A percentile compares a stretch with the other conserved stretches of the same genome.
These are phyloP conservation scores for Fraxinus cuspidata DNA, from an alignment of 257 asterid species.

Conservation along the genomic window DNA sequence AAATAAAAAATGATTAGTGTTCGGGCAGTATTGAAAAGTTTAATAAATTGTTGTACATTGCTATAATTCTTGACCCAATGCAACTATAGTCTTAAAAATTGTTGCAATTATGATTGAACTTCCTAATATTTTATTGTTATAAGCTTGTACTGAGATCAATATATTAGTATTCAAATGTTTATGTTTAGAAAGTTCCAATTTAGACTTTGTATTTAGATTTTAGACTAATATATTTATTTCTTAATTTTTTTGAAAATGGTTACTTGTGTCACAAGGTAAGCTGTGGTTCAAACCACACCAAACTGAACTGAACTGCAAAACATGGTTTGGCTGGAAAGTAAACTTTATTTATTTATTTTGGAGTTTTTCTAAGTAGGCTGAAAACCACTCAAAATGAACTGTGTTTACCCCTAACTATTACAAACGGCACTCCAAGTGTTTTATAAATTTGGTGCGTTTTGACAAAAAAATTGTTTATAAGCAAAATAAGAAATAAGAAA, in stretches of 20 bases:
- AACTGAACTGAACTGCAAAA: no score
- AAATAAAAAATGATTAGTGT: no score
- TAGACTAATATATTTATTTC: background rate
- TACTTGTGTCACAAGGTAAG: no score
- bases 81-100: background rate
- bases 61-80: background rate
- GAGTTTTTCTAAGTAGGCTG: background rate
- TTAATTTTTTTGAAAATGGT: background rate
- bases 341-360: background rate
- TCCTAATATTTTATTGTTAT: no score
- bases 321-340: no score
- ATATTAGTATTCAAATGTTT: no score
- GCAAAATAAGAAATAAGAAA: background rate
- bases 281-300: no score
- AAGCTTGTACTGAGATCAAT: no score
- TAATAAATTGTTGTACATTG: background rate
- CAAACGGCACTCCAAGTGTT: background rate
- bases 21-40: background rate
- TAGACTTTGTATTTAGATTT: no score
- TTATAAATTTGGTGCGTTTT: background rate
- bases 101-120: background rate
- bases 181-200: no score
- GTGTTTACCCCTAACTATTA: background rate
- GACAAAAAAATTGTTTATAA: no score
- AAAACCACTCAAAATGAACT: background rate